phyloP scores from a whole-genome alignment of 2,329 filamentous ascomycete genomes.

The Exutisphaerella laricina region DNA sequence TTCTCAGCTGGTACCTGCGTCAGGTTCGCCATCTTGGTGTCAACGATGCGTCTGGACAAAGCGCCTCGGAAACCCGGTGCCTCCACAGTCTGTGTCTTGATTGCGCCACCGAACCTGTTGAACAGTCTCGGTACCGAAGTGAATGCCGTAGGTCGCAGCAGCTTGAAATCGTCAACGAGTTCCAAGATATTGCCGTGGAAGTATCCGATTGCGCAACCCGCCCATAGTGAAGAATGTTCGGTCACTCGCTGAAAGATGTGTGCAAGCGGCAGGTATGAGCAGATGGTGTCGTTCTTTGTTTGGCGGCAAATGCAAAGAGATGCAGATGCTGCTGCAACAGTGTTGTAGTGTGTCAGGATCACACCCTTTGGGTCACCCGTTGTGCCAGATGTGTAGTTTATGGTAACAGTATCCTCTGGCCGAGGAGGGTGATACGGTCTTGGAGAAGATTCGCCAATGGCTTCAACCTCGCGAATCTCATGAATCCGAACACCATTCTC shows the following conservation, averaged over 20 bases:
- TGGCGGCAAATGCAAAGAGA: conserved; percentile 52
- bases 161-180: conserved; percentile 85
- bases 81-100: conserved; percentile 73
- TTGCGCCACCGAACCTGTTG: conserved; percentile 80
- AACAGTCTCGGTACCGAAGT: conserved; percentile 86
- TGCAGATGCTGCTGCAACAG: conserved; percentile 64
- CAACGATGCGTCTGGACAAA: conserved; percentile 72
- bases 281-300: conserved; percentile 57
- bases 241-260: conserved; percentile 88
- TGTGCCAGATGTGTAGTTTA: conserved; percentile 86
- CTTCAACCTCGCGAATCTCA: conserved; percentile 75
- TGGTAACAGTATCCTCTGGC: conserved; percentile 74
- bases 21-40: conserved; percentile 73
- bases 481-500: conserved; percentile 72
- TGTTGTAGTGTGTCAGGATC: conserved; percentile 73
- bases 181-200: conserved; percentile 88
- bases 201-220: conserved; percentile 74
- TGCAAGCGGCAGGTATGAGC: conserved; percentile 87
- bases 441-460: conserved; percentile 65
- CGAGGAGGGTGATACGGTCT: conserved; percentile 65
- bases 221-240: conserved; percentile 68
- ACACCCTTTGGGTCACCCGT: conserved; percentile 81
- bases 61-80: conserved; percentile 73
- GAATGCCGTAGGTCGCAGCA: conserved; percentile 75
- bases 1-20: conserved; percentile 57